Base-by-base conservation (phyloP, 768 basidiomycete genomes). In the Russula sp. region DNA sequence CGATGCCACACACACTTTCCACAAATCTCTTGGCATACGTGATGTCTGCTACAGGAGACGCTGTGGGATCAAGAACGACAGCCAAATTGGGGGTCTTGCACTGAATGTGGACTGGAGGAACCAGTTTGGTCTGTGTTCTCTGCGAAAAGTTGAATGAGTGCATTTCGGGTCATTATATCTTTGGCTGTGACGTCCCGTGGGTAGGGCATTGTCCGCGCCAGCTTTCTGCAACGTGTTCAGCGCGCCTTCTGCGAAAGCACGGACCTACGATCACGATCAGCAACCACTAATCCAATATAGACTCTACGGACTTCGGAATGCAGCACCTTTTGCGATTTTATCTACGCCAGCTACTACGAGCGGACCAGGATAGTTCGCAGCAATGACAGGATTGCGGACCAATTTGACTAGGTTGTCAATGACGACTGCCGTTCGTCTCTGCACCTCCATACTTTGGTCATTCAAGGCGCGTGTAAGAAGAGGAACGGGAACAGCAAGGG, bases 361-460 rank as follows among this genome's bases (percentile, higher is more conserved):
- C n/a, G 87, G 80, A 65, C 87, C 88, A 38, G 95, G 83, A 73
- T 98, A 94, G 38, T 81, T 81, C 5, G 94, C 95, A 54, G 96
- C 96, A 42, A 98, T 83, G 62, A 81, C 85, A 3, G 91, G 88
- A 69, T 95, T 84, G 65, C 96, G 88, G 45, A 98, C 96, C 64
- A 98, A 89, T 76, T 98, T 98, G 75, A 97, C 95, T 58, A 98
- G 80, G 75, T 98, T 98, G 70, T 96, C 93, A 62, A 94, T 84
- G 70, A 98, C 93, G 52, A 98, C 87, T 60, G 97, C 94, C 0
- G 92, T 88, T 61, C 96, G 86, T 59, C 96, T 88, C 71, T 96
- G 93, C 20, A 94, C 91, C 69, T 97, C 94, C 87, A 94, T 97
- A 60, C 93, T 93, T 66, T 94, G 83, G 72, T 97, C 95, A 67